Evolutionary conservation across 2,329 filamentous ascomycete genomes (phyloP).

Genomic region (Colletotrichum musicola): DNA sequence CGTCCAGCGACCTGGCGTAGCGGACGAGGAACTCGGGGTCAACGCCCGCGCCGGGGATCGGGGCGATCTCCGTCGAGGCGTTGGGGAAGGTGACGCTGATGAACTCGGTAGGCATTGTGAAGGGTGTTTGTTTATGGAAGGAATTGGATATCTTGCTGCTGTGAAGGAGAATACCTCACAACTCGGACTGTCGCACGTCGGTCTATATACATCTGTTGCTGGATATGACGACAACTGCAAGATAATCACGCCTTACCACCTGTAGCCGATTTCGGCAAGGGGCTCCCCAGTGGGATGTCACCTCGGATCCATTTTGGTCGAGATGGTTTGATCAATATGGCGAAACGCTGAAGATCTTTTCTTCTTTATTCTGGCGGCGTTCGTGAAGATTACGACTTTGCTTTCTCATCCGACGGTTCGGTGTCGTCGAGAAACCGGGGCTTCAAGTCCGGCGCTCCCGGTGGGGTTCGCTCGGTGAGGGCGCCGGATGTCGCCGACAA

Average conservation of each 20-base stretch:
- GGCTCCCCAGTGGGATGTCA: conserved; percentile 24
- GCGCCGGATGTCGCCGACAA: conserved; percentile 13
- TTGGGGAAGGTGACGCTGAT: conserved; percentile 71
- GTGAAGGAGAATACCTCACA: neutral
- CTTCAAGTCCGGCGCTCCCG: neutral
- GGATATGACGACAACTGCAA: conserved; percentile 43
- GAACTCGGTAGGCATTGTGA: conserved; percentile 64
- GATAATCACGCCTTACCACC: conserved; percentile 43
- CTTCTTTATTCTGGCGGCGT: neutral
- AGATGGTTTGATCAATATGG: neutral
- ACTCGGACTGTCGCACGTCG: neutral
- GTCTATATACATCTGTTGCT: conserved; percentile 34
- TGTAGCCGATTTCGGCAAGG: conserved; percentile 38
- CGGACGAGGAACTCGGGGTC: conserved; percentile 68
- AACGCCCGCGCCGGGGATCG: conserved; percentile 63
- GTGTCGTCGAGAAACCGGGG: neutral
- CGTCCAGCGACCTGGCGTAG: conserved; percentile 69
- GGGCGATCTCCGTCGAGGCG: conserved; percentile 66
- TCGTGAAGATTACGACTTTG: neutral
- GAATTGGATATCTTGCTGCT: neutral
- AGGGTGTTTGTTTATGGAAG: neutral
- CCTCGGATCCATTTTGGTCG: conserved; percentile 15
- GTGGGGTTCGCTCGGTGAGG: conserved; percentile 4
- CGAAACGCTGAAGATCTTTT: neutral
- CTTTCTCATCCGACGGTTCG: too few relatives aligned